Conservation (phyloP, 2,329 filamentous ascomycete species). For the Arthrobotrys musiformis region DNA sequence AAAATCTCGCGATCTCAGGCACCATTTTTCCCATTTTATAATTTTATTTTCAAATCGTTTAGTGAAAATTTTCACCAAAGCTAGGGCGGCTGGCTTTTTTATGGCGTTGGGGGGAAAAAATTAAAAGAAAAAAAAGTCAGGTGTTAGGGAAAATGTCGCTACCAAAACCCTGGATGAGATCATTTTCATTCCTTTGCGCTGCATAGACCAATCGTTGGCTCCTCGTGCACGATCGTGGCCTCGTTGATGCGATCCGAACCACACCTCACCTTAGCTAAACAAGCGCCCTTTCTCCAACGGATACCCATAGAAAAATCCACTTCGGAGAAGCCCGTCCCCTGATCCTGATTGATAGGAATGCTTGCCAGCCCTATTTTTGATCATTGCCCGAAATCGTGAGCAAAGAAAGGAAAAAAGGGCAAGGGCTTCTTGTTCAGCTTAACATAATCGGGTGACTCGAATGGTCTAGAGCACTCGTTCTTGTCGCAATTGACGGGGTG, state of each 20-base stretch:
- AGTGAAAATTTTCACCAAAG: constrained; percentile 8
- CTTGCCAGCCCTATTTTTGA: constrained; percentile 18
- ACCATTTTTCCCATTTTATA: not conserved
- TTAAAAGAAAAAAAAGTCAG: constrained; percentile 3
- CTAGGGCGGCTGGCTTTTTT: not conserved
- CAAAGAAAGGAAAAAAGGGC: not conserved
- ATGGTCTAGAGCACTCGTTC: constrained; percentile 44
- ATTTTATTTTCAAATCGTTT: too few species aligned
- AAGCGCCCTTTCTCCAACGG: not conserved
- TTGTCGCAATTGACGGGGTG: constrained; percentile 1
- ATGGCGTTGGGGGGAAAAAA: not conserved
- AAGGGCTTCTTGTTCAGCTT: not conserved
- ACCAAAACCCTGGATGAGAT: constrained; percentile 41
- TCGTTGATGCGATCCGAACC: constrained; percentile 1
- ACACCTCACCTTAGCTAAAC: not conserved
- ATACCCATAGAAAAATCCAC: not conserved
- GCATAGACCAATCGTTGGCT: constrained; percentile 44
- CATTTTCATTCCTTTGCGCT: constrained; percentile 48
- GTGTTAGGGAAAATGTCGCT: constrained; percentile 40
- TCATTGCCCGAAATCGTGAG: too few species aligned
- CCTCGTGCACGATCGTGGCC: constrained; percentile 29
- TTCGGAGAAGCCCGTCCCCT: constrained; percentile 50
- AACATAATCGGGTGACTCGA: constrained; percentile 21
- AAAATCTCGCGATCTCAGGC: constrained; percentile 34
- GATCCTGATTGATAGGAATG: constrained; percentile 16